phyloP scores from a whole-genome alignment of 2,329 filamentous ascomycete species.

The Pseudocercospora vitis region DNA sequence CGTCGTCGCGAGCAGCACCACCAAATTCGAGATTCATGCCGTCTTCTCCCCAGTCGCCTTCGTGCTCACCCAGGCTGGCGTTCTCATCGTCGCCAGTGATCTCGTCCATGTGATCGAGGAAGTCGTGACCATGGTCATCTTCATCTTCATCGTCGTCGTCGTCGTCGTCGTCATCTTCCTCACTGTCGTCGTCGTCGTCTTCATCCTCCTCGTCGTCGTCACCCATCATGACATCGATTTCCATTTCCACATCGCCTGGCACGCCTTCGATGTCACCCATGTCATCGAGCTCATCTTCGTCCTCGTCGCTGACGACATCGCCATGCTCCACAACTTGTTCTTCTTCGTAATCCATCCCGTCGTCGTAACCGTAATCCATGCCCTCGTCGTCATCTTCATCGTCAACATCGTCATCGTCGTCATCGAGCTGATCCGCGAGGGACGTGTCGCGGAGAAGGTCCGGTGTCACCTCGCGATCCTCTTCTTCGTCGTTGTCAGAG shows the following conservation, averaged over 20 bases:
- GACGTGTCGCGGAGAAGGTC: constrained; percentile 97
- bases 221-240: constrained; percentile 87
- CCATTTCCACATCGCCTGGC: constrained; percentile 61
- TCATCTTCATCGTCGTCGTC: constrained; percentile 57
- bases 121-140: constrained; percentile 60
- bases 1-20: constrained; percentile 50
- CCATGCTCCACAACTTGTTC: constrained; percentile 79
- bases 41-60: constrained; percentile 47
- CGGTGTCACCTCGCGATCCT: constrained; percentile 80
- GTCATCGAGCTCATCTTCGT: constrained; percentile 74
- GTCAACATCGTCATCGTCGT: constrained; percentile 71
- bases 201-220: constrained; percentile 63
- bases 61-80: constrained; percentile 49
- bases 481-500: constrained; percentile 64
- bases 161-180: constrained; percentile 58
- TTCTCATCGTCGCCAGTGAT: constrained; percentile 51
- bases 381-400: constrained; percentile 67
- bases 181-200: constrained; percentile 59
- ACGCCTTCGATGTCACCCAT: constrained; percentile 72
- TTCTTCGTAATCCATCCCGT: constrained; percentile 92
- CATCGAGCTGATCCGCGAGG: constrained; percentile 75
- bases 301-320: constrained; percentile 85
- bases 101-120: constrained; percentile 56
- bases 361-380: constrained; percentile 87
- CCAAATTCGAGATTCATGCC: constrained; percentile 44